Conservation (phyloP, 257 asterid genomes). For the Cordia subcordata region DNA sequence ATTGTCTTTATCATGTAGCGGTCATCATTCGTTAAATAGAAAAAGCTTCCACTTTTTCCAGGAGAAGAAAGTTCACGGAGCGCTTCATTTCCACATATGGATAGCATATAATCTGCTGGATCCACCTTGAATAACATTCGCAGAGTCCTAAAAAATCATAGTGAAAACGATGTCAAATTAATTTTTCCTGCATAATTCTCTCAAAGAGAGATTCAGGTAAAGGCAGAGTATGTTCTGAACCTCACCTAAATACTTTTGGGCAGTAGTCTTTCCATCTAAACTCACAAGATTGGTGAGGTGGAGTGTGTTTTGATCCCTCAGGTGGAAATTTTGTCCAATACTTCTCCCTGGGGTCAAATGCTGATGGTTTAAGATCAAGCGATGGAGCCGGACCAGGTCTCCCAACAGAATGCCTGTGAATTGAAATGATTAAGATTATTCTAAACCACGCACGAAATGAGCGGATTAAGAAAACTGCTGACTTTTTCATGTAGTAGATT, state of each 20-base stretch:
- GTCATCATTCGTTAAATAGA: conserved; percentile 86
- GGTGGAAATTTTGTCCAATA: conserved; percentile 93
- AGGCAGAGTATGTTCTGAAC: neutral
- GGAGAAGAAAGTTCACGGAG: conserved; percentile 90
- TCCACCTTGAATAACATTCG: conserved; percentile 91
- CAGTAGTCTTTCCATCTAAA: conserved; percentile 97
- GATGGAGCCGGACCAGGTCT: conserved; percentile 82
- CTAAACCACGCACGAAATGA: neutral
- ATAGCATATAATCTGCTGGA: conserved; percentile 93
- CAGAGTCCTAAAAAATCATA: conserved; percentile 40
- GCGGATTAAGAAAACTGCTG: neutral
- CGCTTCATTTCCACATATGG: conserved; percentile 91
- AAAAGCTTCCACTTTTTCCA: conserved; percentile 94
- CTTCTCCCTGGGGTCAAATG: conserved; percentile 87
- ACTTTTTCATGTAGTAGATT: neutral
- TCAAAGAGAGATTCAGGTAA: neutral
- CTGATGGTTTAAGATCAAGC: conserved; percentile 75
- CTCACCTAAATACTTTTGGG: conserved; percentile 90
- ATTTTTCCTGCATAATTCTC: neutral
- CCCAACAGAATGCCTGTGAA: conserved; percentile 79
- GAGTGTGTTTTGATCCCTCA: conserved; percentile 86
- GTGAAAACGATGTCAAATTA: neutral
- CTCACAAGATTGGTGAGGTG: conserved; percentile 78
- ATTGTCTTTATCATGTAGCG: conserved; percentile 94
- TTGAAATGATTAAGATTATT: neutral